A percentile compares a stretch with the other conserved stretches of the same genome.
Evolutionary conservation across 208 protist species (phyloP).

Genomic region (Acanthamoeba lenticulata): DNA sequence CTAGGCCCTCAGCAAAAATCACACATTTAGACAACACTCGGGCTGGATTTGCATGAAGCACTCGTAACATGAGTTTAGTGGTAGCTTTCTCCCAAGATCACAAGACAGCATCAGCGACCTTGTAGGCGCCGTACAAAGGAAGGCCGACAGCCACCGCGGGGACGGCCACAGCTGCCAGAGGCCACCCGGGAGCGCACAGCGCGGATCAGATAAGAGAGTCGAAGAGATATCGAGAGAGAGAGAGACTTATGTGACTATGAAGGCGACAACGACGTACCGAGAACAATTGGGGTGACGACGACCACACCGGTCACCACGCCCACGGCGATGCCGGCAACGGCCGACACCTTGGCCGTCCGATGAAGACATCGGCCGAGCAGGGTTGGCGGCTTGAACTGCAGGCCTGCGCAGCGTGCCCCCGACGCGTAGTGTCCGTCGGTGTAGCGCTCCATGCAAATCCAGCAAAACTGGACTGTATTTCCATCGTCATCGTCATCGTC

Average conservation of each 20-base stretch:
- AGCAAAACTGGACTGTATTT: slow-evolving; percentile 60
- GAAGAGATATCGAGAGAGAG: no score
- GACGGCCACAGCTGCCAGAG: not conserved
- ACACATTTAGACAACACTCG: no score
- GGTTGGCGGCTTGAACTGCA: no score
- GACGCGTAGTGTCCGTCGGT: not conserved
- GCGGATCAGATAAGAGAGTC: not conserved
- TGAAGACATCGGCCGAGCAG: no score
- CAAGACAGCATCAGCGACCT: no score
- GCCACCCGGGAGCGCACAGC: no score
- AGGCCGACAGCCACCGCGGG: slow-evolving; percentile 23
- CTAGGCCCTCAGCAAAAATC: no score
- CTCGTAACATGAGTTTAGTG: no score
- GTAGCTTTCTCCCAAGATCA: no score
- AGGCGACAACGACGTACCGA: not conserved
- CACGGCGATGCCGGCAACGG: slow-evolving; percentile 40
- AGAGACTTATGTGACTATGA: not conserved
- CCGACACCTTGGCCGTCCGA: not conserved
- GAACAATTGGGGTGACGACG: slow-evolving; percentile 29
- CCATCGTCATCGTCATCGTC: no score
- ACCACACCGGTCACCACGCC: not conserved
- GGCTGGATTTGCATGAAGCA: no score
- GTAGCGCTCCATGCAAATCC: slow-evolving; percentile 39
- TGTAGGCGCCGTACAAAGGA: slow-evolving; percentile 60
- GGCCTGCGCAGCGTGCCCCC: not conserved